Conservation (phyloP, 2,329 filamentous ascomycete species). For the Cadophora sp. region DNA sequence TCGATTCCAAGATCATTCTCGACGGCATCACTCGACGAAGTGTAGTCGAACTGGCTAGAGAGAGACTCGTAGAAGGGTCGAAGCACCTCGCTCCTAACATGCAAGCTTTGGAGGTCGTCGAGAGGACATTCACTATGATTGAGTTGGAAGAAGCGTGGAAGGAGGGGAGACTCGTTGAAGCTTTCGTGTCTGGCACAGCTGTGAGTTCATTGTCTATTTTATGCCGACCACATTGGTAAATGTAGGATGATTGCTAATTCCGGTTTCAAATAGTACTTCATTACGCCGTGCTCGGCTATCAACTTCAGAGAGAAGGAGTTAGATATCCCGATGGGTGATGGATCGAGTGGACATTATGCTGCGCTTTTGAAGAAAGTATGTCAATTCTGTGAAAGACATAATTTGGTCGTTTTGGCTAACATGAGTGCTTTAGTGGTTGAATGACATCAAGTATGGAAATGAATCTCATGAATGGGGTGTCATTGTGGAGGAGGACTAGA, state of each 20-base stretch:
- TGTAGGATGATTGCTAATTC: constrained; percentile 5
- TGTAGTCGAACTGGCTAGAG: constrained; percentile 74
- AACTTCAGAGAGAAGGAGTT: constrained; percentile 70
- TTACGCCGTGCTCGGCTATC: constrained; percentile 72
- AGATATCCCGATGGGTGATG: constrained; percentile 63
- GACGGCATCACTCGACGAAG: constrained; percentile 85
- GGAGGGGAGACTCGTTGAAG: constrained; percentile 81
- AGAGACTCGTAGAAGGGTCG: constrained; percentile 58
- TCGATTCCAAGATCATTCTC: constrained; percentile 83
- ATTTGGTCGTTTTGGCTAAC: not conserved
- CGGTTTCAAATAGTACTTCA: constrained; percentile 62
- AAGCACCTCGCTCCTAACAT: constrained; percentile 40
- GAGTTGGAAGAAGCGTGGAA: constrained; percentile 75
- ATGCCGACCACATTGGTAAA: not conserved
- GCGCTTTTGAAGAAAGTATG: constrained; percentile 60
- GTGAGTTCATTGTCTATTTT: constrained; percentile 55
- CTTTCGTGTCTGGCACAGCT: constrained; percentile 87
- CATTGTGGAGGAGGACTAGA: constrained; percentile 61
- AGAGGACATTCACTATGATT: constrained; percentile 80
- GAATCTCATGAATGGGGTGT: constrained; percentile 73
- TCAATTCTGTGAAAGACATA: no score
- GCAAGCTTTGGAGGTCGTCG: constrained; percentile 70
- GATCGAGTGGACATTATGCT: constrained; percentile 59
- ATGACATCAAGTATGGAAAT: constrained; percentile 77
- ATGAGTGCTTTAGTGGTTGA: constrained; percentile 54